Base-by-base conservation (phyloP, 306 rosid genomes). In the Psophocarpus tetragonolobus region DNA sequence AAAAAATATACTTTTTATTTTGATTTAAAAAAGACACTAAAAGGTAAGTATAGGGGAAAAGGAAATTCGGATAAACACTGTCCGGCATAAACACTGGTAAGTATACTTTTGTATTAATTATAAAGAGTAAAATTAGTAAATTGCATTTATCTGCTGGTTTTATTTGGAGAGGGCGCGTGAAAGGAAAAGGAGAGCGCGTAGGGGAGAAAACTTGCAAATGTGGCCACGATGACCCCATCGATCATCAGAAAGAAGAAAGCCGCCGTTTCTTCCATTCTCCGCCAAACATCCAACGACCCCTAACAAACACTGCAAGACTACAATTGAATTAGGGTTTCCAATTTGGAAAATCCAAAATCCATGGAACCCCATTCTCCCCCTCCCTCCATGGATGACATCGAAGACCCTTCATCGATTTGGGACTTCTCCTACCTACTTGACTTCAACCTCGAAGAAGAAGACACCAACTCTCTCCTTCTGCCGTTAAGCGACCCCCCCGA, bases 391-490 rank as follows among this genome's bases (percentile, higher is more conserved):
- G 82, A 70, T 35, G 75, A 76, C 35, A 1, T 48, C 18, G 68
- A 81, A 12, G 85, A 82, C 61, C 68, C 81, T 54, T 51, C 85
- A 51, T 51, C 82, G 7, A 50, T 76, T 17, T 82, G 85, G 85
- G 85, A 82, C 75, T 74, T 82, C 17, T 15, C 79, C 10, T 71
- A 71, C 38, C 79, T 82, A 12, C 85, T 82, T 14, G 75, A 82
- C 65, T 82, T 82, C 75, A 53, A 63, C 24, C 69, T 76, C 36
- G 85, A 82, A 15, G 84, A 74, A 9, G 77, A 81, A 4, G 2
- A 42, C 17, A 1, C 15, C 0, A 27, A 21, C 24, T 13, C 71
- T n/a, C 53, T 32, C 4, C n/a, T 21, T 30, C 23, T 58, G 23
- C 44, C 66, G 21, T 12, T 51, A 3, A 39, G 50, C 54, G 21